These are phyloP conservation scores for Penicillium tannophilum DNA, from an alignment of 495 filamentous ascomycete genomes.

Conservation along the genomic window DNA sequence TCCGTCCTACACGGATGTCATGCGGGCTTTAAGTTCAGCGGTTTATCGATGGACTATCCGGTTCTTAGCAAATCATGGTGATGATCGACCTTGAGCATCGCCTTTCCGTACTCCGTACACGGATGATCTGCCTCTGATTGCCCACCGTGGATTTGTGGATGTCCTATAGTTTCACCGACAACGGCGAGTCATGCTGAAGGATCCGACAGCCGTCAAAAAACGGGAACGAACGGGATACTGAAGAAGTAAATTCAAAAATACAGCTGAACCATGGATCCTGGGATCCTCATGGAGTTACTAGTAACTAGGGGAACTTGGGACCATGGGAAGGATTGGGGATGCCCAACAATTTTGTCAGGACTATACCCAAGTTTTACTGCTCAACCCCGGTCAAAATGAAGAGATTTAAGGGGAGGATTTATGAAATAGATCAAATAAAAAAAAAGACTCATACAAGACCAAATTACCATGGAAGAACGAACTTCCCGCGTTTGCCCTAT, in stretches of 20 bases:
- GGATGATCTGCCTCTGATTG: conserved; percentile 28
- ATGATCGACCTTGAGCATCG: background rate
- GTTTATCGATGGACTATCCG: conserved; percentile 42
- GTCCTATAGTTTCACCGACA: conserved; percentile 2
- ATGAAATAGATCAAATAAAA: conserved; percentile 9
- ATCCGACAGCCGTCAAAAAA: conserved; percentile 16
- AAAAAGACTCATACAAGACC: conserved; percentile 9
- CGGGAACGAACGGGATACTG: conserved; percentile 4
- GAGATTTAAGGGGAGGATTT: background rate
- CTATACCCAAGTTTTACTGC: background rate
- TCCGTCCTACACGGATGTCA: conserved; percentile 32
- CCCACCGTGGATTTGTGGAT: background rate
- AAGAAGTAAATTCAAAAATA: conserved; percentile 4
- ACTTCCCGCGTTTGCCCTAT: conserved; percentile 21
- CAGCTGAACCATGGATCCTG: conserved; percentile 7
- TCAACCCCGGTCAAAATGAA: conserved; percentile 5
- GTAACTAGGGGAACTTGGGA: background rate
- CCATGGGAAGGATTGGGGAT: background rate
- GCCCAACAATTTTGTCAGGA: background rate
- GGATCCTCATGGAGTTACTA: background rate
- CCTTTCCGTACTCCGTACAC: conserved; percentile 13
- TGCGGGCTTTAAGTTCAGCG: conserved; percentile 46
- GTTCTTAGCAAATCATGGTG: conserved; percentile 32
- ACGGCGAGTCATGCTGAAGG: conserved; percentile 23
- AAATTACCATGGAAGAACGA: conserved; percentile 1